Evolutionary conservation across 2,329 filamentous ascomycete genomes (phyloP), one percentile per base, ranked within the genome.

Genomic region (Acarospora socialis): DNA sequence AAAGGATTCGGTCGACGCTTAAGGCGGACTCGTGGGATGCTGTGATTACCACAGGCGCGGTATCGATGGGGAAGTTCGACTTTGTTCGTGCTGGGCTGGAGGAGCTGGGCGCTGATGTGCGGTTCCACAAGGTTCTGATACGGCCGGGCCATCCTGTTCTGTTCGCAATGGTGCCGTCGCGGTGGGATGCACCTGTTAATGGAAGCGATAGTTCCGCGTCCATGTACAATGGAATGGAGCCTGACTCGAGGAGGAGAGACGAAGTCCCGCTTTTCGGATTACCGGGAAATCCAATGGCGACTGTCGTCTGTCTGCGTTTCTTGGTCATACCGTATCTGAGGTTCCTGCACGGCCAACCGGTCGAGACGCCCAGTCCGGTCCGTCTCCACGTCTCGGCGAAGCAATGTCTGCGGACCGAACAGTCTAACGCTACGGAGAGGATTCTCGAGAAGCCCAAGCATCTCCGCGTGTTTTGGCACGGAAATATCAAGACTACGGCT

Each of bases 81-180:
- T 41, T 48, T 22, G 31, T 53, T 3, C 36, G 43, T 3, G 12
- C 18, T 0, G 43, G 42, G 5, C 15, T 51, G 5, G 37, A 45
- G 23, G 15, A 31, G 14, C 32, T 52, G 16, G 35, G 36, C 18
- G 46, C 41, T 2, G 34, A 41, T 6, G 30, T 49, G 2, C 7
- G 44, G 3, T 51, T 52, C 21, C 50, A 50, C 26, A 44, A 42
- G 13, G 37, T 50, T 14, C 41, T 35, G 7, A 49, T 53, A n/a
- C 36, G 43, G 7, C 50, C 50, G 9, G 50, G 50, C 2, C 48
- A 46, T 34, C 49, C 49, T 1, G 44, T 43, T 1, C 36, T 53
- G 8, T 51, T 52, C 28, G 48, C 46, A 0, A 39, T 33, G 9
- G 18, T 52, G 22, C 36, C 38, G n/a, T n/a, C n/a, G n/a, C n/a